Base-by-base conservation (phyloP, 805 yeast genomes). In the Monosporozyma siamensis region DNA sequence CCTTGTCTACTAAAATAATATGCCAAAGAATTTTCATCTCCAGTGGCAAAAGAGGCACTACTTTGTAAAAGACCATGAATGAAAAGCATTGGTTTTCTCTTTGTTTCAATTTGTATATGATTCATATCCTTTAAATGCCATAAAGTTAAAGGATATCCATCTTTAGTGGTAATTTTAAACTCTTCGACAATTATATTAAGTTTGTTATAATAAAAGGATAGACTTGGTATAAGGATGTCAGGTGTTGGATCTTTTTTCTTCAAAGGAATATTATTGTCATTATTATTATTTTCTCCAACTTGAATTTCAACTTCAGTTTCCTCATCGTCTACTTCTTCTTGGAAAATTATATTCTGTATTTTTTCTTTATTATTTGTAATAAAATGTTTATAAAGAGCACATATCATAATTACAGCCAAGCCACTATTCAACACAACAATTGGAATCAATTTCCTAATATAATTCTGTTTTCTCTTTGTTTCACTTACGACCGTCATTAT, bases 31-130 rank as follows among this genome's bases (percentile, higher is more conserved):
- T 82, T 75, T 43, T 72, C 69, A 0, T 96, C 97, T 15, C 84
- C 68, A 0, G 95, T 79, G 25, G 90, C 71, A 59, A 73, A 90
- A 0, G 95, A 83, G 0, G 88, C 96, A 0, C 90, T 78, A 21
- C 94, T 82, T 56, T 89, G 95, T 48, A 90, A 65, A 11, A 90
- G 69, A 0, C 98, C 98, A 53, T 90, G 98, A 18, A 90, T 68
- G 47, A 86, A 63, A 17, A 90, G 65, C 2, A 90, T 66, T 0
- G 98, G 97, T 45, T 69, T 70, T 46, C 71, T 61, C 35, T 58
- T 39, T n/a, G 56, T 27, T 10, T 45, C 47, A 2, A 48, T 39
- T 2, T 49, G 41, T 5, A 25, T 26, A 2, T n/a, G n/a, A 4
- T 36, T 31, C 7, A 36, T 31, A 20, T 44, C 48, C 18, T 47